These are phyloP conservation scores for Nicotiana rustica DNA, from an alignment of 305 asterid species.

Conservation along the genomic window DNA sequence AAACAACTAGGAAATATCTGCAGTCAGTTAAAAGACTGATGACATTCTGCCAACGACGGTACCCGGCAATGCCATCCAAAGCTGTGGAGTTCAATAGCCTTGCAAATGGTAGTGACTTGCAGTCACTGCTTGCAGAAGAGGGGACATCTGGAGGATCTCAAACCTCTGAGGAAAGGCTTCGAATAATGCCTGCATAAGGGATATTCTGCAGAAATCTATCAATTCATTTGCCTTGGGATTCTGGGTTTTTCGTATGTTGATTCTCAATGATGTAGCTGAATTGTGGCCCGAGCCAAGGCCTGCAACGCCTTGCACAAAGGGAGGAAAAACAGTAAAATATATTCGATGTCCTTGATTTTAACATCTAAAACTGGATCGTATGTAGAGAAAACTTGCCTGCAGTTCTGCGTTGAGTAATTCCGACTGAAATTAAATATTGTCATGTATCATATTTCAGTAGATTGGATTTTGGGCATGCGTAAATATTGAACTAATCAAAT, in stretches of 20 bases:
- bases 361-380: background rate
- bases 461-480: background rate
- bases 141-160: slow-evolving; percentile 51
- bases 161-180: slow-evolving; percentile 65
- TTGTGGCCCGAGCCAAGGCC: background rate
- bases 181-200: slow-evolving; percentile 61
- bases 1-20: slow-evolving; percentile 92
- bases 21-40: slow-evolving; percentile 88
- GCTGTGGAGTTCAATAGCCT: slow-evolving; percentile 97
- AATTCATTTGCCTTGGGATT: background rate
- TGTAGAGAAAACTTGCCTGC: background rate
- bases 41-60: slow-evolving; percentile 94
- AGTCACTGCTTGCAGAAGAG: slow-evolving; percentile 86
- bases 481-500: background rate
- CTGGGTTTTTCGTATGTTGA: background rate
- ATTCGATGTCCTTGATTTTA: background rate
- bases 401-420: background rate
- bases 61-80: slow-evolving; percentile 91
- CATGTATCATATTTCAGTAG: background rate
- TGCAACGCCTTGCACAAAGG: slow-evolving; percentile 17
- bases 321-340: no score
- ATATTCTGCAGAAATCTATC: slow-evolving; percentile 13
- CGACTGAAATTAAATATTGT: background rate
- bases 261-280: background rate
- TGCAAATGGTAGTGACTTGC: slow-evolving; percentile 96